Evolutionary conservation across 768 basidiomycete genomes (phyloP), one percentile per base, ranked within the genome.

Genomic region (Leucogyrophana mollusca): DNA sequence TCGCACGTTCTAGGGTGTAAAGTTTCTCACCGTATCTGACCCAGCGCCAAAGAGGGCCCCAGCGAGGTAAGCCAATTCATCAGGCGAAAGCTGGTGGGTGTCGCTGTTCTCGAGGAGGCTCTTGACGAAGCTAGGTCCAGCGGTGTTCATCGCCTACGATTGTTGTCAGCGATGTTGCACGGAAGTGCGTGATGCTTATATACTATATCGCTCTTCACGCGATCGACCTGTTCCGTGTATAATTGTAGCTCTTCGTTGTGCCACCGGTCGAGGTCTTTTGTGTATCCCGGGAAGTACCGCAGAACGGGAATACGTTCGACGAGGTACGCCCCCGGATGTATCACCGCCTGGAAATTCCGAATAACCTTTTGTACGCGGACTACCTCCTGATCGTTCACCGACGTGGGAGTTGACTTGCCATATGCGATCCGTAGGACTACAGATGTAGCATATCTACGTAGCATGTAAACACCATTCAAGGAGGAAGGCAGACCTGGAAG

Each of bases 1-100:
- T 2, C 9, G 36, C 4, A 24, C 16, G 9, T 23, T 8, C 8
- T 9, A 18, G 30, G 9, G 23, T 38, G 21, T 20, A 30, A 16
- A 23, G 21, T 11, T 7, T 47, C 58, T 34, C 42, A 61, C 68
- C 5, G 81, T 82, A 49, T 80, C 79, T 1, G 74, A 71, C 3
- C 80, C 81, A 6, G 80, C 81, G 14, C 79, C 80, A 50, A 81
- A 83, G 64, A 83, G 72, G 33, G 69, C 67, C 1, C 81, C 82
- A 1, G 76, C 78, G n/a, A 83, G 71, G 59, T 82, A 83, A 0
- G 79, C 73, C 4, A 73, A 71, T 49, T 83, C 80, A 42, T 74
- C 65, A 38, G 74, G 66, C 4, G 77, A 69, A 8, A 83, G 69
- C 6, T 68, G 72, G 18, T 78, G 72, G 38, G 76, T 73, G 2